Evolutionary conservation across 495 filamentous ascomycete genomes (phyloP).

Genomic region (Neurospora sp.): DNA sequence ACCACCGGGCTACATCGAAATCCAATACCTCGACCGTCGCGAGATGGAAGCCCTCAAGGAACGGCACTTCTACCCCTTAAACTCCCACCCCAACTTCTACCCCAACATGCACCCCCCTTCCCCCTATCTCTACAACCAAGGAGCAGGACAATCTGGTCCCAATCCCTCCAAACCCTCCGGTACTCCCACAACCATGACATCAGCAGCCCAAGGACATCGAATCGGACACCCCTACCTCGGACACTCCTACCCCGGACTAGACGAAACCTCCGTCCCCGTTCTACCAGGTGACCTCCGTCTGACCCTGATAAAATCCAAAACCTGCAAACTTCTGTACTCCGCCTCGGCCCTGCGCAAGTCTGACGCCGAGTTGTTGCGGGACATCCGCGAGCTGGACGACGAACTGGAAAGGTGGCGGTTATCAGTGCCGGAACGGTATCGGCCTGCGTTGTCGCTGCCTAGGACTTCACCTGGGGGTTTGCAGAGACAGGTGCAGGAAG

Average conservation of each 20-base stretch:
- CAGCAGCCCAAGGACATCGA: conserved; percentile 1
- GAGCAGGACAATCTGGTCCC: not conserved
- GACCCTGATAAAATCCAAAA: conserved; percentile 40
- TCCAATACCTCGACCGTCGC: conserved; percentile 13
- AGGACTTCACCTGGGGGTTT: conserved; percentile 6
- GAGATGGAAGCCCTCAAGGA: not conserved
- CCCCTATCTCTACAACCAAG: not conserved
- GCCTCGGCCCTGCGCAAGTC: conserved; percentile 36
- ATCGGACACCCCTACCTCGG: not conserved
- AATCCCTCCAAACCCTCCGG: not conserved
- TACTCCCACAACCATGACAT: conserved; percentile 1
- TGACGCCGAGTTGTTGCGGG: conserved; percentile 41
- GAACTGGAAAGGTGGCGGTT: conserved; percentile 41
- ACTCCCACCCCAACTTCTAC: not conserved
- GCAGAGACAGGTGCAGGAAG: too few relatives aligned
- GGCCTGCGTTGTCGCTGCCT: conserved; percentile 35
- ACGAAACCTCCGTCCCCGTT: conserved; percentile 26
- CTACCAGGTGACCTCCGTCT: conserved; percentile 41
- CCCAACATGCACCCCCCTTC: not conserved
- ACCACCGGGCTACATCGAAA: conserved; percentile 34
- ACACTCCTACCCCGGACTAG: not conserved
- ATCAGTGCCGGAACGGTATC: conserved; percentile 31
- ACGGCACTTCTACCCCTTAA: not conserved
- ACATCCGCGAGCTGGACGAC: conserved; percentile 44
- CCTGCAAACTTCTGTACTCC: conserved; percentile 38